phyloP scores from a whole-genome alignment of 2,329 filamentous ascomycete species.

The Harringtonia aguacate region DNA sequence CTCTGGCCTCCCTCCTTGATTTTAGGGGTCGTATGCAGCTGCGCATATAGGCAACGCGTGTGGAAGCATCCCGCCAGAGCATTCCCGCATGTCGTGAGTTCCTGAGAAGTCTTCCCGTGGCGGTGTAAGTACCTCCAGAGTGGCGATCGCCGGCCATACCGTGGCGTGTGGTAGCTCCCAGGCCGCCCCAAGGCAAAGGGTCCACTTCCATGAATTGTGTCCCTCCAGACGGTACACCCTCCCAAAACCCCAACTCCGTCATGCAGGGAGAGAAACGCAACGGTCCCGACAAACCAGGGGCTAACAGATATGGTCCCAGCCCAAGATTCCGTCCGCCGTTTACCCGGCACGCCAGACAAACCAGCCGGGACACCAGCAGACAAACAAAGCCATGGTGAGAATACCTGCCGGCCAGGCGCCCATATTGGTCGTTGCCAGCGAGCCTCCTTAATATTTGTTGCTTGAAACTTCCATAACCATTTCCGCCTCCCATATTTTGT shows the following conservation, averaged over 20 bases:
- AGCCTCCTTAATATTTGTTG: slow-evolving; percentile 6
- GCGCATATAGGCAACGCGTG: no score
- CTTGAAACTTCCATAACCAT: neutral
- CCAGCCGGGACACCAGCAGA: neutral
- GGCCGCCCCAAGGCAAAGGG: slow-evolving; percentile 17
- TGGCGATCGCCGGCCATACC: slow-evolving; percentile 23
- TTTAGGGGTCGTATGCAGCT: no score
- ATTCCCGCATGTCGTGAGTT: no score
- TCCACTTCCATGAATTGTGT: slow-evolving; percentile 19
- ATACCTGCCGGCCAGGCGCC: slow-evolving; percentile 5
- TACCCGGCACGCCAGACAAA: neutral
- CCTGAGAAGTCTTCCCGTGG: neutral
- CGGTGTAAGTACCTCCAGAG: slow-evolving; percentile 9
- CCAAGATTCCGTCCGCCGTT: slow-evolving; percentile 7
- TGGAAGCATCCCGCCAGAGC: no score
- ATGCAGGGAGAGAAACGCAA: neutral
- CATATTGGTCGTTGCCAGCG: slow-evolving; percentile 6
- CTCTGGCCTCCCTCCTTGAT: no score
- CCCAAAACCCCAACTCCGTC: slow-evolving; percentile 7
- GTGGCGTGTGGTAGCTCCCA: slow-evolving; percentile 19
- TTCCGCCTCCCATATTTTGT: neutral
- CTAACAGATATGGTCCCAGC: slow-evolving; percentile 6
- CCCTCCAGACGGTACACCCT: slow-evolving; percentile 4
- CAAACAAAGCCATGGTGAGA: slow-evolving; percentile 3
- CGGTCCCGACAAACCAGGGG: slow-evolving; percentile 6